These are phyloP conservation scores for Agaricales sp. DNA, from an alignment of 1,284 basidiomycete genomes.

Conservation along the genomic window DNA sequence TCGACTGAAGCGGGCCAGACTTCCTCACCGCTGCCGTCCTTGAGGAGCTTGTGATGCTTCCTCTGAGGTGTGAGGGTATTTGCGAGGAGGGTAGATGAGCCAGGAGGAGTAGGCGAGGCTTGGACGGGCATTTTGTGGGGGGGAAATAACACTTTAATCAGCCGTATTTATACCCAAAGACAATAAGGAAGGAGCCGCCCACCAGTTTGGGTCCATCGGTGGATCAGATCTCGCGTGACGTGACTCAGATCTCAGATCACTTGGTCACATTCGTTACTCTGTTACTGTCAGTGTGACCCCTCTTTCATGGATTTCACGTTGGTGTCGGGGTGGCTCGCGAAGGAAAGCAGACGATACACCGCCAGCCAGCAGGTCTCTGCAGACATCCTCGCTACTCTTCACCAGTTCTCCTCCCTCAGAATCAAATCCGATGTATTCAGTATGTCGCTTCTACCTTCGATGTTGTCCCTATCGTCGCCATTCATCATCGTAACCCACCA, in stretches of 20 bases:
- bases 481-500: neutral
- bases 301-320: neutral
- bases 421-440: neutral
- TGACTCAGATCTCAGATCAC: neutral
- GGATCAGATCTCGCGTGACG: neutral
- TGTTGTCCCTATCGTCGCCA: too few relatives aligned
- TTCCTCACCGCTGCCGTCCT: constrained; percentile 63
- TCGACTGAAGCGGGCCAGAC: constrained; percentile 75
- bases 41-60: constrained; percentile 74
- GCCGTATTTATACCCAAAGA: neutral
- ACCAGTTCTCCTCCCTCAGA: neutral
- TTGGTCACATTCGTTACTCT: too few relatives aligned
- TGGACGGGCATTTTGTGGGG: constrained; percentile 8
- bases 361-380: neutral
- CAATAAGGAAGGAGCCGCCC: neutral
- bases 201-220: neutral
- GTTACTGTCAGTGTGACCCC: too few relatives aligned
- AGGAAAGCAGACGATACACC: neutral
- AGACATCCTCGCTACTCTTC: neutral
- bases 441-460: neutral
- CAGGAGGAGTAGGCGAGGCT: constrained; percentile 18
- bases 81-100: constrained; percentile 19
- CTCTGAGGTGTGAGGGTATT: constrained; percentile 60
- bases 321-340: neutral
- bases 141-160: neutral